These are phyloP conservation scores for Cladophialophora exuberans DNA, from an alignment of 2,329 filamentous ascomycete species.

Conservation along the genomic window DNA sequence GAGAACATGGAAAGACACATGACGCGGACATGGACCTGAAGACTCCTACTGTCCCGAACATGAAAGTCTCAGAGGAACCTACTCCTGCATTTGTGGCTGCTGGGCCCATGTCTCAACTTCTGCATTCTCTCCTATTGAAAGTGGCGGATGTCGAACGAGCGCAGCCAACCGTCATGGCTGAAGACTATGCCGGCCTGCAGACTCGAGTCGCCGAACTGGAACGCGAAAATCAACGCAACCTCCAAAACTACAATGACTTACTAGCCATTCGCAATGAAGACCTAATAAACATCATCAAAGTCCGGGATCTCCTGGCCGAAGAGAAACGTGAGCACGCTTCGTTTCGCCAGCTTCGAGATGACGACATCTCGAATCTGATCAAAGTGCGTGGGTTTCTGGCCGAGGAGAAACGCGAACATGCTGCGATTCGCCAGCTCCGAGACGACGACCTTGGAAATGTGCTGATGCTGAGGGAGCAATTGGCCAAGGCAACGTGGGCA, in stretches of 20 bases:
- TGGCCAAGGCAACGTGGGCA: slow-evolving; percentile 44
- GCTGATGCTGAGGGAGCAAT: slow-evolving; percentile 42
- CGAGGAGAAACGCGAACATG: slow-evolving; percentile 44
- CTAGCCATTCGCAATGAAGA: slow-evolving; percentile 48
- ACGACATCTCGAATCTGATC: slow-evolving; percentile 47
- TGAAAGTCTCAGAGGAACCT: neutral
- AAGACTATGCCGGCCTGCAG: slow-evolving; percentile 41
- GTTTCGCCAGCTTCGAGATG: slow-evolving; percentile 45
- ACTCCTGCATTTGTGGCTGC: neutral
- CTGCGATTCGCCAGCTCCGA: slow-evolving; percentile 44
- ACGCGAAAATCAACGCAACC: slow-evolving; percentile 42
- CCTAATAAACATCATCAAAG: slow-evolving; percentile 48
- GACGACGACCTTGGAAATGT: slow-evolving; percentile 49
- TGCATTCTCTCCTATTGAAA: slow-evolving; percentile 21
- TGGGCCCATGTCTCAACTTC: slow-evolving; percentile 25
- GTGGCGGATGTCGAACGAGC: slow-evolving; percentile 23
- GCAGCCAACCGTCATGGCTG: slow-evolving; percentile 39
- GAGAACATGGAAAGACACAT: too few relatives aligned
- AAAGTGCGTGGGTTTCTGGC: slow-evolving; percentile 44
- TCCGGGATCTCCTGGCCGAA: slow-evolving; percentile 44
- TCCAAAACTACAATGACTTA: slow-evolving; percentile 44
- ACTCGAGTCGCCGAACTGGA: slow-evolving; percentile 40
- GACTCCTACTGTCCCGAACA: slow-evolving; percentile 16
- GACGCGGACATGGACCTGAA: slow-evolving; percentile 22
- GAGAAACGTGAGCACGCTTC: slow-evolving; percentile 44